Evolutionary conservation across 75 land plant genomes (phyloP).

Genomic region (Picea glauca): DNA sequence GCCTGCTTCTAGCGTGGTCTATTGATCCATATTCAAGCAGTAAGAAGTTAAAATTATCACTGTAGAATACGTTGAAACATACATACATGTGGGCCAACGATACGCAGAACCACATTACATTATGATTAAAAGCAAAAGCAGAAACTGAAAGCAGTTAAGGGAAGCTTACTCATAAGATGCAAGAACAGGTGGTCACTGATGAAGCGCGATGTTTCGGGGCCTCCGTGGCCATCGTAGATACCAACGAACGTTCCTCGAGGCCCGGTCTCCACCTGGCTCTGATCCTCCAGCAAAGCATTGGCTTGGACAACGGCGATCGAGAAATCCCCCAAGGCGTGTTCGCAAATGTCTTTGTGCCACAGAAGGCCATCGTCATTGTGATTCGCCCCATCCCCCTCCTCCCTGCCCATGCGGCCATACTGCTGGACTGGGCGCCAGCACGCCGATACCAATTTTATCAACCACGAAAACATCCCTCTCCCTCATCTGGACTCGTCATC

Average conservation of each 20-base stretch:
- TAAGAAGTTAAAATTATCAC: no score
- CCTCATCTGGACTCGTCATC: slow-evolving; percentile 28
- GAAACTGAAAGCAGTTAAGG: no score
- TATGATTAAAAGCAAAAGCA: no score
- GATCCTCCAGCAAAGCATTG: slow-evolving; percentile 70
- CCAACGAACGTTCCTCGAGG: slow-evolving; percentile 76
- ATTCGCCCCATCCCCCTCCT: slow-evolving; percentile 28
- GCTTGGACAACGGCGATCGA: slow-evolving; percentile 92
- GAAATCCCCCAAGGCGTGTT: slow-evolving; percentile 65
- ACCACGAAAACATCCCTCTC: slow-evolving; percentile 53
- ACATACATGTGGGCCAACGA: no score
- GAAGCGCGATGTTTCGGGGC: slow-evolving; percentile 76
- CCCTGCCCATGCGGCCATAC: slow-evolving; percentile 52
- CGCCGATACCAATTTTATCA: slow-evolving; percentile 33
- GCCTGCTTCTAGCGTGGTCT: no score
- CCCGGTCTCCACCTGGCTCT: slow-evolving; percentile 72
- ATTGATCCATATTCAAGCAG: no score
- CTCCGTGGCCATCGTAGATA: slow-evolving; percentile 92
- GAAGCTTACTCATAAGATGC: slow-evolving; percentile 47
- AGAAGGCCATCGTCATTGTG: slow-evolving; percentile 39
- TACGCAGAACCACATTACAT: no score
- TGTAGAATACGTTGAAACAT: no score
- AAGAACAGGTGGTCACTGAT: slow-evolving; percentile 63
- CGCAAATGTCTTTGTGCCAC: slow-evolving; percentile 71
- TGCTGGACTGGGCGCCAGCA: slow-evolving; percentile 41